Base-by-base conservation (phyloP, 2,329 filamentous ascomycete species). In the Fusarium sarcochroum region DNA sequence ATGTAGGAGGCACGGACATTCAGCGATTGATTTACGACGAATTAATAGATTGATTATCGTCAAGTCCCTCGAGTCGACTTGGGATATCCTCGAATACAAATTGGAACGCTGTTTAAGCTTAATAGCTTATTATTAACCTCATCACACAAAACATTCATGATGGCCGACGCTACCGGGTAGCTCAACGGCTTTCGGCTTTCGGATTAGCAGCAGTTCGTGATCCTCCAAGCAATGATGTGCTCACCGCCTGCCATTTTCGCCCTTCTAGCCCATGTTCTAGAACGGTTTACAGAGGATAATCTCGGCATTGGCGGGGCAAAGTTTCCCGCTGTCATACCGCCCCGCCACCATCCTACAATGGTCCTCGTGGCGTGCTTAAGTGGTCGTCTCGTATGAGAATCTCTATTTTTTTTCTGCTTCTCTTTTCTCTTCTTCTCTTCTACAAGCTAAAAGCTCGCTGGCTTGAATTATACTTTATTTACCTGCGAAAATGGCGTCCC, bases 271-370 rank as follows among this genome's bases (percentile, higher is more conserved):
- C 47, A 55, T 8, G 23, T 68, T 66, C 60, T 58, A 54, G 56
- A 62, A 54, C 41, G 38, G 48, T 11, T 71, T 65, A 66, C 44
- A 48, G 62, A 71, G 58, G 68, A 72, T 76, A 76, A 63, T 53
- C 70, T 73, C 74, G 74, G 74, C 70, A 70, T 74, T 76, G 73
- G 74, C 70, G 74, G 73, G 73, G 74, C 69, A 71, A 62, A 67
- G 52, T 58, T 58, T 60, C 57, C 27, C 27, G 27, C 27, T 42
- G 63, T 70, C 56, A 57, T 53, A 41, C 51, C 58, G 40, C 59
- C 59, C 66, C 70, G 66, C 68, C 70, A 70, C 66, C 63, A 30
- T 66, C 38, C 38, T 35, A 58, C 45, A 52, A 68, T 66, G 56
- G 60, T 64, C 61, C 66, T 61, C 70, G 70, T 73, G 71, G 71